Conservation (phyloP, 192 early-diverging fungal genomes). For the Dispira parvispora region DNA sequence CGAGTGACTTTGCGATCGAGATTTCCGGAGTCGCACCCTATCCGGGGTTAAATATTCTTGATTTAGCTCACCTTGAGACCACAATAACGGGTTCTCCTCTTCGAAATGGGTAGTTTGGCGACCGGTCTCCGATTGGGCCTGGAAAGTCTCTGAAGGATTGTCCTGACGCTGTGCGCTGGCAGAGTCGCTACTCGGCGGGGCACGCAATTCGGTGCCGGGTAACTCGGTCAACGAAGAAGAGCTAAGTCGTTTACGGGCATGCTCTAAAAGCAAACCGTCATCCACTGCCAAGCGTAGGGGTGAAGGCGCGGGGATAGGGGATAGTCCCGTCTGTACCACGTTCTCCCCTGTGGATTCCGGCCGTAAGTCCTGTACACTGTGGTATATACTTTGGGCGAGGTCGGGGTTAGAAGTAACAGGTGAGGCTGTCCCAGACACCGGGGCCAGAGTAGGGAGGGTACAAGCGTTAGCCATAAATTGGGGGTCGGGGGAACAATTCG, state of each 20-base stretch:
- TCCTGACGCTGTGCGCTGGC: not conserved
- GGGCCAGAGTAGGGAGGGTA: not conserved
- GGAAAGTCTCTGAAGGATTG: not conserved
- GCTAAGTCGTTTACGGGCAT: not conserved
- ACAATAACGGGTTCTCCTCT: not conserved
- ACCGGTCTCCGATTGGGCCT: not conserved
- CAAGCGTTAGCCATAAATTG: not conserved
- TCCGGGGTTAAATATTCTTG: not conserved
- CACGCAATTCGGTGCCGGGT: not conserved
- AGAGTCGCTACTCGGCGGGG: not conserved
- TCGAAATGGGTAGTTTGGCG: not conserved
- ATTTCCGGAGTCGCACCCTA: not conserved
- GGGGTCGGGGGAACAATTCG: too few species aligned
- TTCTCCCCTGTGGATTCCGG: not conserved
- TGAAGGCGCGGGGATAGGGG: not conserved
- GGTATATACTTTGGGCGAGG: not conserved
- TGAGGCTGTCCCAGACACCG: not conserved
- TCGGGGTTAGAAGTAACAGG: not conserved
- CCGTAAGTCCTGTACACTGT: not conserved
- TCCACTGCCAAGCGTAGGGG: not conserved
- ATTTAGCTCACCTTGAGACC: constrained; percentile 1
- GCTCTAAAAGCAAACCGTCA: not conserved
- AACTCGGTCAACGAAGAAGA: not conserved
- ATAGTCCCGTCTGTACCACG: not conserved
- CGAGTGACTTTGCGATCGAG: not conserved